Percentiles rank a stretch among this genome's conserved stretches.
Evolutionary conservation across 192 early-diverging fungal genomes (phyloP).

Genomic region (Gonapodya prolifera): DNA sequence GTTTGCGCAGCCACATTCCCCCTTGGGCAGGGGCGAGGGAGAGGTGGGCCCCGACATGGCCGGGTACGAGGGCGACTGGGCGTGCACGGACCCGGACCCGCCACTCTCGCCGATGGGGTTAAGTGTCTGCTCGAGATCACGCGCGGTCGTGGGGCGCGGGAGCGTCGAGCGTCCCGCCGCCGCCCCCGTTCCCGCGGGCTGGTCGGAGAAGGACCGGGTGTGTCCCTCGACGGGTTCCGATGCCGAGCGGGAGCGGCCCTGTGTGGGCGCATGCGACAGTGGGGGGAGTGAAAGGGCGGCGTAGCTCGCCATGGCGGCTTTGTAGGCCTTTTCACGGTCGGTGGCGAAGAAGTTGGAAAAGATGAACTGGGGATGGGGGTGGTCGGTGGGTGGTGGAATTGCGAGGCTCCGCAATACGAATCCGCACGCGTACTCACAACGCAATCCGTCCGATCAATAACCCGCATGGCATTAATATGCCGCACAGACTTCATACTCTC

Average conservation of each 20-base stretch:
- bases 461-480: neutral
- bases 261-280: neutral
- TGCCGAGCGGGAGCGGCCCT: neutral
- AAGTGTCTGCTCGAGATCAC: too few relatives aligned
- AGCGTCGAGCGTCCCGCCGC: too few relatives aligned
- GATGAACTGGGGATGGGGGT: neutral
- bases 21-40: neutral
- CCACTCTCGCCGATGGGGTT: too few relatives aligned
- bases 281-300: neutral
- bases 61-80: too few relatives aligned
- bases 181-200: neutral
- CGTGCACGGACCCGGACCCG: too few relatives aligned
- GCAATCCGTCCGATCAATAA: neutral
- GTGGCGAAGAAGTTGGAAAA: neutral
- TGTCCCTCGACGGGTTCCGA: neutral
- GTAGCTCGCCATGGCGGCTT: neutral
- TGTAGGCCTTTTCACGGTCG: neutral
- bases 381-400: neutral
- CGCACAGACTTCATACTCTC: neutral
- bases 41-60: too few relatives aligned
- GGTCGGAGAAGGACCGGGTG: neutral
- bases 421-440: neutral
- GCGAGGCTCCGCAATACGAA: neutral
- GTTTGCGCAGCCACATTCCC: neutral
- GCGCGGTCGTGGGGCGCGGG: too few relatives aligned